Conservation (phyloP, 768 basidiomycete genomes). For the Albatrellus ellisii region DNA sequence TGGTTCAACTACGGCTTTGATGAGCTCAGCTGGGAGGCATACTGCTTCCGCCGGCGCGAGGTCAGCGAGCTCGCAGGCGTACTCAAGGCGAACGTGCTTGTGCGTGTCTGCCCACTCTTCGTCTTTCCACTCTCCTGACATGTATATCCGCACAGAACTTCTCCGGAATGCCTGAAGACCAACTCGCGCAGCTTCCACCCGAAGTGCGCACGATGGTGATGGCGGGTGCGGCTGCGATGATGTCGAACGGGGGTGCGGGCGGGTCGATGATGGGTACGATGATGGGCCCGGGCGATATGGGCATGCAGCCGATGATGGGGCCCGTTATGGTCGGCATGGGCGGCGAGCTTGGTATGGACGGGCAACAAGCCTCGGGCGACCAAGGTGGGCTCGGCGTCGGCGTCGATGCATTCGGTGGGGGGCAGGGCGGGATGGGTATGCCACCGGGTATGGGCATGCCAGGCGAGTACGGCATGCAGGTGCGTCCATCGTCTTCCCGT, state of each 20-base stretch:
- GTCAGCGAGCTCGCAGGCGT: constrained; percentile 68
- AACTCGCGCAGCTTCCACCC: constrained; percentile 61
- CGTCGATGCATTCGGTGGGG: no score
- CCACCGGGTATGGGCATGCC: constrained; percentile 20
- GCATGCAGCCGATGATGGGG: constrained; percentile 26
- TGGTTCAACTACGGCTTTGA: constrained; percentile 99
- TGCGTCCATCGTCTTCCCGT: constrained; percentile 17
- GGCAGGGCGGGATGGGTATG: constrained; percentile 9
- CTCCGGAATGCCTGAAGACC: constrained; percentile 72
- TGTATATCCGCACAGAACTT: constrained; percentile 41
- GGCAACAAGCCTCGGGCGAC: background rate
- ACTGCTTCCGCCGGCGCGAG: constrained; percentile 74
- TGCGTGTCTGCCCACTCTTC: constrained; percentile 25
- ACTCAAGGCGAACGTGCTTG: constrained; percentile 73
- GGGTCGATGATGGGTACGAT: constrained; percentile 24
- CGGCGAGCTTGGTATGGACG: constrained; percentile 47
- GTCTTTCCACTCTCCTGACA: background rate
- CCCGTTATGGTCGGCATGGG: constrained; percentile 76
- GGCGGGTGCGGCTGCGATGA: constrained; percentile 68
- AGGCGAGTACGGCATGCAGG: constrained; percentile 62
- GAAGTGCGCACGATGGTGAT: constrained; percentile 83
- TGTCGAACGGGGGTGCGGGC: constrained; percentile 45
- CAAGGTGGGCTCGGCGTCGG: constrained; percentile 12
- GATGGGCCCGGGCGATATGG: constrained; percentile 13
- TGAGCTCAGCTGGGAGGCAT: constrained; percentile 91